These are phyloP conservation scores for Trichoderma sp. DNA, from an alignment of 2,329 filamentous ascomycete genomes.

Conservation along the genomic window DNA sequence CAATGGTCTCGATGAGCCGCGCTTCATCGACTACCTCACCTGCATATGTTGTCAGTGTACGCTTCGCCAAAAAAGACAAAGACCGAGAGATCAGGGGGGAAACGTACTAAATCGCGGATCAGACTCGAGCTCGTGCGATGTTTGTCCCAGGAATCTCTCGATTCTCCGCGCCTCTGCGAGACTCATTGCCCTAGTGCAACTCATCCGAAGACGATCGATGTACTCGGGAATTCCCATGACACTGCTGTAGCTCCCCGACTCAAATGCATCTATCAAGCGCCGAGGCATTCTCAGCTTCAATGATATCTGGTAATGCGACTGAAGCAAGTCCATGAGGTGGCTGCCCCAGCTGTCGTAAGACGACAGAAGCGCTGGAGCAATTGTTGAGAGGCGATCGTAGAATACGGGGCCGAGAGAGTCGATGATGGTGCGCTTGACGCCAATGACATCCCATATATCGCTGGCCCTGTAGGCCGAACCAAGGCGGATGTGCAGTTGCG, in stretches of 20 bases:
- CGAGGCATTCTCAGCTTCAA: conserved; percentile 51
- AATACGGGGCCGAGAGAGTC: conserved; percentile 58
- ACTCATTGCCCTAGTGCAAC: conserved; percentile 57
- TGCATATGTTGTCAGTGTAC: conserved; percentile 35
- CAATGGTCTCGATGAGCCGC: conserved; percentile 49
- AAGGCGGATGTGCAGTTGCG: conserved; percentile 55
- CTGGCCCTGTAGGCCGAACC: conserved; percentile 53
- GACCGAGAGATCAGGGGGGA: background rate
- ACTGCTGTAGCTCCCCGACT: conserved; percentile 54
- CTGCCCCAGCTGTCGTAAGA: conserved; percentile 39
- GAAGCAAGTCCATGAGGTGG: conserved; percentile 47
- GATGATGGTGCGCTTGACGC: conserved; percentile 60
- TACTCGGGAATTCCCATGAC: conserved; percentile 52
- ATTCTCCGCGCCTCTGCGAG: conserved; percentile 55
- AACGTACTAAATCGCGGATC: conserved; percentile 52
- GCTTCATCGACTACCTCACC: conserved; percentile 47
- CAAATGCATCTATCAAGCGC: conserved; percentile 51
- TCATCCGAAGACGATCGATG: conserved; percentile 49
- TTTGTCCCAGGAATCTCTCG: conserved; percentile 47
- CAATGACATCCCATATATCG: conserved; percentile 53
- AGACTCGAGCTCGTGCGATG: conserved; percentile 46
- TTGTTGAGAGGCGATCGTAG: conserved; percentile 57
- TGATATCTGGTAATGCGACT: conserved; percentile 50
- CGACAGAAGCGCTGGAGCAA: conserved; percentile 49
- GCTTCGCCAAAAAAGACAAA: background rate